Evolutionary conservation across 169 alveolate genomes (phyloP), one percentile per base, ranked within the genome.

Genomic region (Plasmodium ovale): DNA sequence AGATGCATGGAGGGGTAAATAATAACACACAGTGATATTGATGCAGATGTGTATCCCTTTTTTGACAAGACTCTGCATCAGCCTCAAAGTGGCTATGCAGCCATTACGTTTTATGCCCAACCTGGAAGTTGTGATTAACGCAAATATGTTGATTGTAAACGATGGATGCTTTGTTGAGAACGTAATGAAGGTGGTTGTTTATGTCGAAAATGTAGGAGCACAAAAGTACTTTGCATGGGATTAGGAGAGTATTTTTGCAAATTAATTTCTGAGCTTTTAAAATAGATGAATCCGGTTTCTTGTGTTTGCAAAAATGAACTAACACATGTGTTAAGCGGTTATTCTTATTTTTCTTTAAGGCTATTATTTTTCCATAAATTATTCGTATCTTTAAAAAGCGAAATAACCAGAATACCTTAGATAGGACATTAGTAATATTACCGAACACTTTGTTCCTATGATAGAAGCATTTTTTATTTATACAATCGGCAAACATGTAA

Each of bases 61-160:
- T n/a, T n/a, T n/a, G n/a, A n/a, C n/a, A n/a, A n/a, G n/a, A n/a
- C n/a, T n/a, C n/a, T n/a, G n/a, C n/a, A n/a, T n/a, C n/a, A n/a
- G n/a, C n/a, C n/a, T n/a, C n/a, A n/a, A n/a, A n/a, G n/a, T n/a
- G n/a, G n/a, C n/a, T n/a, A n/a, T n/a, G n/a, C n/a, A n/a, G n/a
- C n/a, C n/a, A n/a, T n/a, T n/a, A n/a, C n/a, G n/a, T n/a, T n/a
- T n/a, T n/a, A n/a, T n/a, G n/a, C n/a, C 60, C 12, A 6, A 74
- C 88, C 67, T 77, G 88, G 33, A 77, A 77, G 27, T 77, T 60
- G n/a, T 77, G 77, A 23, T 77, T 77, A 39, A 77, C 77, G 19
- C 77, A 77, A 29, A 77, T 77, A n/a, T 68, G 31, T 25, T 77
- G 42, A 37, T 77, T 62, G 51, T 77, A 77, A 0, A 77, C 88